Percentiles rank a stretch among this genome's conserved stretches.
These are phyloP conservation scores for Heliosperma pusillum DNA, from an alignment of 148 eudicot genomes.

Conservation along the genomic window DNA sequence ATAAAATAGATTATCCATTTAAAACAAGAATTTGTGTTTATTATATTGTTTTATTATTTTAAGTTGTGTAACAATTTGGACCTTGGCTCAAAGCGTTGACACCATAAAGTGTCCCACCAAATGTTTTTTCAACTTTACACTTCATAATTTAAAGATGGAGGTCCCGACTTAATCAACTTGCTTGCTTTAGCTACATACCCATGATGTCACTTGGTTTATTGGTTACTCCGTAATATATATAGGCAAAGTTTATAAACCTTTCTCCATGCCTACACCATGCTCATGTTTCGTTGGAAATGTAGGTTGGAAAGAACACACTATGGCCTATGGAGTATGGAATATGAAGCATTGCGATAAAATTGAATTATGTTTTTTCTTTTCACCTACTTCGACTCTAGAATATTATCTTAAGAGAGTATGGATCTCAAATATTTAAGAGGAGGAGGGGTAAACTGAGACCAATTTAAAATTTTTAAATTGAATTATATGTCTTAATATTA, in stretches of 20 bases:
- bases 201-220: conserved; percentile 33
- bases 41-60: background rate
- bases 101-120: conserved; percentile 7
- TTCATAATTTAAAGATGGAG: background rate
- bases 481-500: too few species aligned
- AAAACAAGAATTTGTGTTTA: too few species aligned
- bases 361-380: too few species aligned
- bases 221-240: background rate
- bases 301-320: background rate
- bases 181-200: conserved; percentile 27
- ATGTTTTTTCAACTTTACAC: conserved; percentile 10
- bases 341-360: background rate
- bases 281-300: conserved; percentile 7
- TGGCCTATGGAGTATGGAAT: background rate
- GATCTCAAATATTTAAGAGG: too few species aligned
- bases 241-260: conserved; percentile 6
- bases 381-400: background rate
- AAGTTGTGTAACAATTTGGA: conserved; percentile 16
- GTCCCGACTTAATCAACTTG: conserved; percentile 25
- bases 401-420: too few species aligned
- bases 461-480: too few species aligned
- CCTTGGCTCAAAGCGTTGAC: background rate
- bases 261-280: conserved; percentile 27
- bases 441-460: too few species aligned
- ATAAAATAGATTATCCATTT: too few species aligned